Evolutionary conservation across 2,329 filamentous ascomycete species (phyloP), one percentile per base, ranked within the genome.

Genomic region (Colletotrichum sansevieriae): DNA sequence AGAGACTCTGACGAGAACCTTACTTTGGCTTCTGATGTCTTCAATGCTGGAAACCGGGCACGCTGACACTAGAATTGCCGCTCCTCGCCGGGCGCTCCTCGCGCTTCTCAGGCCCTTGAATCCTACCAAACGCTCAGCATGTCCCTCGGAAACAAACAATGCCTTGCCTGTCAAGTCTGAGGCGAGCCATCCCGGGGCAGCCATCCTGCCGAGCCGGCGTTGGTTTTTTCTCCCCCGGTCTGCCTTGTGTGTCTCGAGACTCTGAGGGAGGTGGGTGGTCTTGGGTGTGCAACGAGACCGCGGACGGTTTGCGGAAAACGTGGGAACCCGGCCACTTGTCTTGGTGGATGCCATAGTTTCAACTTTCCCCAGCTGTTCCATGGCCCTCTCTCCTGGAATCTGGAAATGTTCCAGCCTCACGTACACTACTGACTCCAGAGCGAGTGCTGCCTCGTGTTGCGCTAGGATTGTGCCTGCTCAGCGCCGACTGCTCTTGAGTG

Each of bases 131-230:
- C 41, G 25, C 56, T 29, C 22, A 59, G 41, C 56, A 20, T 8
- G 25, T 43, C 56, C 20, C 20, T 58, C 44, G 60, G 65, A 58
- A 68, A 68, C 60, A 64, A 64, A 64, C 37, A 41, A n/a, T 15
- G 44, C 52, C 44, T 58, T 41, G 13, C 60, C 64, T 68, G 60
- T 64, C 65, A 64, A 51, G 60, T 68, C 65, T 68, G 60, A 58
- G 65, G 52, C 35, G 25, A 52, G 61, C 57, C 57, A 58, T 33
- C 37, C 15, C 43, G 44, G 60, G 43, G 52, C 52, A 68, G 65
- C 52, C 60, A 58, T 44, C 52, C 60, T 64, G 58, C 49, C 59
- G 52, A 55, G 29, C 52, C 52, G 52, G 33, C n/a, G n/a, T 37
- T 55, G 37, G 37, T 2, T 35, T 29, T 37, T 15, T 18, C 29